Conservation (phyloP, 1,284 basidiomycete species). For the Melampsora larici-populina region DNA sequence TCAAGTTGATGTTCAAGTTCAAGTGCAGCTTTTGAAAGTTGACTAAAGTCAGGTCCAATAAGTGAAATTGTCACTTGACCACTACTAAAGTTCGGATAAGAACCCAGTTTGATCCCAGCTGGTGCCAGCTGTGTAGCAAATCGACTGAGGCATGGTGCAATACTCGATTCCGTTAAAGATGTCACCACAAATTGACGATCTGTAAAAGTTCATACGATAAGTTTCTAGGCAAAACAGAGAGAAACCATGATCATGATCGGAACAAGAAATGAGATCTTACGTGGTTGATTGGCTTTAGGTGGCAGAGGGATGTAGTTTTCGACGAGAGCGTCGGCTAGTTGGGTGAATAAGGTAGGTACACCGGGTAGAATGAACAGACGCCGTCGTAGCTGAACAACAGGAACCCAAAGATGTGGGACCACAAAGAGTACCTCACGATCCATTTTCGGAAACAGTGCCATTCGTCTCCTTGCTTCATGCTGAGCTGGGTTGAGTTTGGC, state of each 20-base stretch:
- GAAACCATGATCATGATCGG: background rate
- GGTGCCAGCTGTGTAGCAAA: constrained; percentile 66
- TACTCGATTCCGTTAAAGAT: constrained; percentile 71
- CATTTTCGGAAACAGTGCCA: constrained; percentile 72
- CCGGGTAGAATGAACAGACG: constrained; percentile 56
- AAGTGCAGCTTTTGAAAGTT: background rate
- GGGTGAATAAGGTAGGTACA: constrained; percentile 47
- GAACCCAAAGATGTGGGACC: constrained; percentile 54
- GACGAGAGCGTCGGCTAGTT: constrained; percentile 47
- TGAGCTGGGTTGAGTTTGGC: constrained; percentile 58
- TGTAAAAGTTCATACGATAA: background rate
- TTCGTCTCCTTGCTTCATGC: constrained; percentile 67
- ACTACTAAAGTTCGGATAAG: constrained; percentile 53
- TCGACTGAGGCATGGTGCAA: constrained; percentile 78
- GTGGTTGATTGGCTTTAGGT: constrained; percentile 34
- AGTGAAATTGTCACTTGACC: constrained; percentile 67
- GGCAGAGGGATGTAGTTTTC: constrained; percentile 49
- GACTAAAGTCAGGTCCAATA: constrained; percentile 62
- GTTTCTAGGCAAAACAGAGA: background rate
- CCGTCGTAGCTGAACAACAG: constrained; percentile 54
- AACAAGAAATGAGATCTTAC: constrained; percentile 1
- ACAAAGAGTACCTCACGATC: constrained; percentile 49
- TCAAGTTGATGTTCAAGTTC: too few species aligned
- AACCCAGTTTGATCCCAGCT: constrained; percentile 58
- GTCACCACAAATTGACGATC: constrained; percentile 56